Conservation (phyloP, 176 grass and related monocot species). For the Musa acuminata region DNA sequence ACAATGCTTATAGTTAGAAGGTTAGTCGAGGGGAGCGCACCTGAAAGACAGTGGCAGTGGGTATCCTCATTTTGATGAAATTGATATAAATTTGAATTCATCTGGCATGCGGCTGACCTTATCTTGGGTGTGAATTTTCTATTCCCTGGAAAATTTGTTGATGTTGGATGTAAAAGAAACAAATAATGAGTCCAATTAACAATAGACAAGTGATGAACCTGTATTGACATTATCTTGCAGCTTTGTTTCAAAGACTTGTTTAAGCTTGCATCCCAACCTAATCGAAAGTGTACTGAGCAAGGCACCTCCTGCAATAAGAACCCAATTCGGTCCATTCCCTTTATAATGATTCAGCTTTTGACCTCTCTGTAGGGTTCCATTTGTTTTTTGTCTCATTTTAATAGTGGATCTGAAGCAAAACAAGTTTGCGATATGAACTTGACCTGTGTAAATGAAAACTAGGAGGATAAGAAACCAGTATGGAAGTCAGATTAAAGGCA, state of each 20-base stretch:
- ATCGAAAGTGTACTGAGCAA: constrained; percentile 30
- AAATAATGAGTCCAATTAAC: background rate
- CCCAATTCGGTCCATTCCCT: constrained; percentile 30
- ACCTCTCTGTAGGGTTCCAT: constrained; percentile 18
- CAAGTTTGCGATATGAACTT: too few species aligned
- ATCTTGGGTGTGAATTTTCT: constrained; percentile 16
- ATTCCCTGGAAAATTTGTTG: constrained; percentile 12
- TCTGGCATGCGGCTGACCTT: constrained; percentile 9
- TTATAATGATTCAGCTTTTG: constrained; percentile 15
- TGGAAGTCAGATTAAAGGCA: too few species aligned
- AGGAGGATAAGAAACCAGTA: background rate
- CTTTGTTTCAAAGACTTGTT: constrained; percentile 22
- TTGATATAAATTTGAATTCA: constrained; percentile 19
- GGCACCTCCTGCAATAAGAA: constrained; percentile 33
- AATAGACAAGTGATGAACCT: background rate
- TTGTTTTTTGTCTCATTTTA: constrained; percentile 34
- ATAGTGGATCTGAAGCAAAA: background rate
- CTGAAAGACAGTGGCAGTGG: constrained; percentile 23
- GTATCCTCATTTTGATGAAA: constrained; percentile 16
- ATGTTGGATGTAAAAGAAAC: background rate
- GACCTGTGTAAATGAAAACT: background rate
- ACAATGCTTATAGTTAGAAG: background rate
- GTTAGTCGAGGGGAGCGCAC: constrained; percentile 6
- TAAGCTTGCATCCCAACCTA: constrained; percentile 33
- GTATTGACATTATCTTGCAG: constrained; percentile 4